These are phyloP conservation scores for Xylariales sp. DNA, from an alignment of 2,329 filamentous ascomycete species.

Conservation along the genomic window DNA sequence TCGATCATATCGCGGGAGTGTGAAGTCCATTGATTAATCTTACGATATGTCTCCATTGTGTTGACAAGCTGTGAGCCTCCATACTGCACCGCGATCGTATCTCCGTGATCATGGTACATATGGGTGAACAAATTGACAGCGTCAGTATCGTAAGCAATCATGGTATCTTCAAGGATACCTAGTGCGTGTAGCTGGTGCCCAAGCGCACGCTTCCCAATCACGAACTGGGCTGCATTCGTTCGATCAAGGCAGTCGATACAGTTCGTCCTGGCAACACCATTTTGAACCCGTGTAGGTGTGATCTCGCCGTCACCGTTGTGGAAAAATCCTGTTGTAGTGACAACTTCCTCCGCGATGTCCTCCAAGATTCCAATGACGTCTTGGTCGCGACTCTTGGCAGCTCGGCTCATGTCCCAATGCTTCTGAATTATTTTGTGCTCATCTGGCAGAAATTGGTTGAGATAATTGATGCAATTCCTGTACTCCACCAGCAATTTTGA, in stretches of 20 bases:
- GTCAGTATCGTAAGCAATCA: constrained; percentile 90
- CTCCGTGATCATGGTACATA: constrained; percentile 97
- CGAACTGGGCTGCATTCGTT: constrained; percentile 96
- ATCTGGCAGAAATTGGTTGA: constrained; percentile 86
- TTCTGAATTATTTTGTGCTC: constrained; percentile 88
- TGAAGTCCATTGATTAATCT: constrained; percentile 98
- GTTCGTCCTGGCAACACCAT: constrained; percentile 90
- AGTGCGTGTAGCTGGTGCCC: constrained; percentile 90
- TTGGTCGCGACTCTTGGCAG: constrained; percentile 84
- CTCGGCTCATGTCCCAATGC: constrained; percentile 97
- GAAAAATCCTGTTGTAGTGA: constrained; percentile 87
- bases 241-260: constrained; percentile 97
- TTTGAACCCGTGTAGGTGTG: constrained; percentile 69
- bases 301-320: constrained; percentile 77
- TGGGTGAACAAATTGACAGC: constrained; percentile 94
- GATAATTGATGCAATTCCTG: constrained; percentile 79
- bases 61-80: constrained; percentile 97
- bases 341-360: constrained; percentile 80
- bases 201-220: constrained; percentile 90
- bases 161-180: constrained; percentile 75
- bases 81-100: constrained; percentile 96
- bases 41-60: constrained; percentile 98
- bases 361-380: constrained; percentile 94
- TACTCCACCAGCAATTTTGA: constrained; percentile 88
- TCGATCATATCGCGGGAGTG: constrained; percentile 98